Conservation (phyloP, 2,329 filamentous ascomycete genomes). For the Diaporthe helianthi region DNA sequence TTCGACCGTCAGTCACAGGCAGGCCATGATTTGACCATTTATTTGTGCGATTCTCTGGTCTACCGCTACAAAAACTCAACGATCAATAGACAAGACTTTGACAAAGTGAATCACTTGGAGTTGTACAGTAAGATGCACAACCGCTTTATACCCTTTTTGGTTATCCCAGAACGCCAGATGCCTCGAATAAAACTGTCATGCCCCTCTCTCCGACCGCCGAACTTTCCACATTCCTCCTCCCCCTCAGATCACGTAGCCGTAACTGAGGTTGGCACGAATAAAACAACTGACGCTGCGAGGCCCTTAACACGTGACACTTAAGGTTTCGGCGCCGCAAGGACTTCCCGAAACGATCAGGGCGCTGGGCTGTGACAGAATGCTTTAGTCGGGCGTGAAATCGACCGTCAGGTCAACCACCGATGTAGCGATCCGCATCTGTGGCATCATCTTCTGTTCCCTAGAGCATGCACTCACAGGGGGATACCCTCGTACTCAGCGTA, state of each 20-base stretch:
- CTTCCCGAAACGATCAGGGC: too few relatives aligned
- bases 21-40: background rate
- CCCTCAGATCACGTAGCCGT: background rate
- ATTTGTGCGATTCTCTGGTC: constrained; percentile 1
- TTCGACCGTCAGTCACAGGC: background rate
- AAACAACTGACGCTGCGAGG: background rate
- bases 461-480: constrained; percentile 55
- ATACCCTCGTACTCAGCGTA: constrained; percentile 91
- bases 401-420: background rate
- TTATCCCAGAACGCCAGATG: constrained; percentile 35
- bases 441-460: background rate
- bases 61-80: background rate
- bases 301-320: background rate
- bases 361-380: background rate
- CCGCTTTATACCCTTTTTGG: constrained; percentile 25
- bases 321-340: background rate
- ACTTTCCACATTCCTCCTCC: background rate
- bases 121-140: constrained; percentile 26
- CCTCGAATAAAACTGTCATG: constrained; percentile 23
- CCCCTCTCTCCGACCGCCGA: background rate
- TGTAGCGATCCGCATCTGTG: background rate
- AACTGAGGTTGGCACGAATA: background rate
- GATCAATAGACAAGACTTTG: constrained; percentile 1
- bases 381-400: background rate
- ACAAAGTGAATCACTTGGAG: constrained; percentile 15